These are phyloP conservation scores for Teunomyces aglyptinius DNA, from an alignment of 805 yeast genomes.

Conservation along the genomic window DNA sequence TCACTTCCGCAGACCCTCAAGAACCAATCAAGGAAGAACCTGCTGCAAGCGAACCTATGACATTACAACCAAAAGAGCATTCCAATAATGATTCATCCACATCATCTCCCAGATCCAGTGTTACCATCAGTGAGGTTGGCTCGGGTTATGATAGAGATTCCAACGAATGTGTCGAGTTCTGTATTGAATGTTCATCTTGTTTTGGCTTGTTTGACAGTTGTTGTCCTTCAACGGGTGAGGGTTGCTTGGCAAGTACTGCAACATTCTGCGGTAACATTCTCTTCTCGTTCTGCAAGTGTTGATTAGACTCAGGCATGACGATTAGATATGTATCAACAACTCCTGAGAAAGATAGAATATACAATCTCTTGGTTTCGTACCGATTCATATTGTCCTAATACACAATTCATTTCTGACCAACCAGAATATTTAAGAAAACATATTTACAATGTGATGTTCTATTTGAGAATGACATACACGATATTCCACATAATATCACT, in stretches of 20 bases:
- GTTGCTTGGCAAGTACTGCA: constrained; percentile 36
- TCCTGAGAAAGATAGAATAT: no score
- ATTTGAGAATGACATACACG: no score
- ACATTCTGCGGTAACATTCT: constrained; percentile 36
- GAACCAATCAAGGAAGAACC: constrained; percentile 6
- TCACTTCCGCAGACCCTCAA: neutral
- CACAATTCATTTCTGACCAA: no score
- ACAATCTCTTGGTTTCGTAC: no score
- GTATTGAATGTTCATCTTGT: constrained; percentile 35
- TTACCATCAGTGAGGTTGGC: constrained; percentile 20
- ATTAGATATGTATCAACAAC: no score
- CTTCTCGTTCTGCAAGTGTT: constrained; percentile 33
- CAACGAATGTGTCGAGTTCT: constrained; percentile 44
- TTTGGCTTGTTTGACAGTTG: constrained; percentile 41
- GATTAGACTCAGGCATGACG: neutral
- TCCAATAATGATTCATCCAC: constrained; percentile 1
- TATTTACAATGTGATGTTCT: no score
- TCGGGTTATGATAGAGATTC: constrained; percentile 39
- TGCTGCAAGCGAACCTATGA: constrained; percentile 3
- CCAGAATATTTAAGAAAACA: no score
- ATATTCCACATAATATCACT: no score
- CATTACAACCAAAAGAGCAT: neutral
- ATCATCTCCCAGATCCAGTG: constrained; percentile 13
- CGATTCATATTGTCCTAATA: no score
- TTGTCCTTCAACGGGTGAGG: constrained; percentile 43